Conservation (phyloP, 495 filamentous ascomycete species). For the Apiosordaria backusii region DNA sequence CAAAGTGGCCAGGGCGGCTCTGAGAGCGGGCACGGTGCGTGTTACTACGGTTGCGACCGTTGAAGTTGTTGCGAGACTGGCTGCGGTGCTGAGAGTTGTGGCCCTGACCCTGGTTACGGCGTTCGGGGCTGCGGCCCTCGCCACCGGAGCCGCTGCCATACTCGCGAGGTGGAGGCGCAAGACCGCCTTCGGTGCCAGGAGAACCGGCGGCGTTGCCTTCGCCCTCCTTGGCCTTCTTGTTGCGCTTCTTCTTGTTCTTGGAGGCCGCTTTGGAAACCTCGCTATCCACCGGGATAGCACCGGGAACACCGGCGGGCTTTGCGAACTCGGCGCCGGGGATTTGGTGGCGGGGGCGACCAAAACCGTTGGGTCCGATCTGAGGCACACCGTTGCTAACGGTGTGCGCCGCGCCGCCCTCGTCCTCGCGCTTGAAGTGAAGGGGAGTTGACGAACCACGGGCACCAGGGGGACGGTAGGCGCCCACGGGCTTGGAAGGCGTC, state of each 20-base stretch:
- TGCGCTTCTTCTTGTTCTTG: slow-evolving; percentile 99
- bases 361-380: slow-evolving; percentile 67
- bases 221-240: slow-evolving; percentile 91
- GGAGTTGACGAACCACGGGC: slow-evolving; percentile 86
- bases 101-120: slow-evolving; percentile 47
- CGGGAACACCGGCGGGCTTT: slow-evolving; percentile 57
- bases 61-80: slow-evolving; percentile 54
- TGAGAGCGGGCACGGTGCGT: slow-evolving; percentile 38
- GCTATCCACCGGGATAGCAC: slow-evolving; percentile 65
- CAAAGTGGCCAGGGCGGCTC: slow-evolving; percentile 38
- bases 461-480: slow-evolving; percentile 95
- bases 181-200: slow-evolving; percentile 29
- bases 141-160: slow-evolving; percentile 36
- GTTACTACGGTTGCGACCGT: slow-evolving; percentile 45
- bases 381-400: slow-evolving; percentile 71
- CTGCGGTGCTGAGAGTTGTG: slow-evolving; percentile 44
- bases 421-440: slow-evolving; percentile 93
- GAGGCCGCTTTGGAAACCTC: slow-evolving; percentile 79
- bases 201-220: slow-evolving; percentile 53
- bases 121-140: slow-evolving; percentile 63
- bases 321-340: slow-evolving; percentile 53
- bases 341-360: slow-evolving; percentile 62
- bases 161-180: slow-evolving; percentile 42
- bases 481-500: slow-evolving; percentile 89
- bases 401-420: slow-evolving; percentile 90